Evolutionary conservation across 768 basidiomycete species (phyloP), one percentile per base, ranked within the genome.

Genomic region (Lentinula sp.): DNA sequence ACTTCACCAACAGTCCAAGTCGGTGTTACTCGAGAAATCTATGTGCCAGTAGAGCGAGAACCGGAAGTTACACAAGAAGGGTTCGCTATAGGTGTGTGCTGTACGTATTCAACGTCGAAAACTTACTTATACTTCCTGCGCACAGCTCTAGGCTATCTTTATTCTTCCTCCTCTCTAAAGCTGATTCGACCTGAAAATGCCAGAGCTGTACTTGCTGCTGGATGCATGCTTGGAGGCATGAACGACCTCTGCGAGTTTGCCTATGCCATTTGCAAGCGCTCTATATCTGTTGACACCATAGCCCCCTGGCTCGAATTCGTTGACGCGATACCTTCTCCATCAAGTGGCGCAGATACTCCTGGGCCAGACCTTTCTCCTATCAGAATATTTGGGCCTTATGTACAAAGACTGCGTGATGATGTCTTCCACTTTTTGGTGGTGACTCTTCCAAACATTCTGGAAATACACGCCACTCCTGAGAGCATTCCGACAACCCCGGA

Each of bases 51-150:
- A 63, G 86, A 89, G 66, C 82, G 84, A 63, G 88, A 93, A 66
- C 90, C 89, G 53, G 87, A 91, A 73, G 85, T 95, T 60, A 91
- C 89, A 15, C 84, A 86, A 70, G 91, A 94, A 90, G 89, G 84
- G 64, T 90, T 89, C 72, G 88, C 81, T 65, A 89, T 89, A 76
- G 88, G 87, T 89, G 74, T 51, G 69, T 63, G 10, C 63, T 62
- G 48, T 49, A 28, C 4, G 49, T 61, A 61, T 45, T 62, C 43
- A 49, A 54, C 21, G 62, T 43, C 62, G 56, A 64, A 55, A 57
- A 54, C 35, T 53, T 57, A 61, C 61, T 71, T 62, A 64, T 64
- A 58, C 63, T 54, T 18, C 23, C 58, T 60, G 39, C 64, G 64
- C 58, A 51, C 64, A 89, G 90, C 91, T 54, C 79, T 93, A 62